Conservation (phyloP, 768 basidiomycete genomes). For the Amanita rubescens region DNA sequence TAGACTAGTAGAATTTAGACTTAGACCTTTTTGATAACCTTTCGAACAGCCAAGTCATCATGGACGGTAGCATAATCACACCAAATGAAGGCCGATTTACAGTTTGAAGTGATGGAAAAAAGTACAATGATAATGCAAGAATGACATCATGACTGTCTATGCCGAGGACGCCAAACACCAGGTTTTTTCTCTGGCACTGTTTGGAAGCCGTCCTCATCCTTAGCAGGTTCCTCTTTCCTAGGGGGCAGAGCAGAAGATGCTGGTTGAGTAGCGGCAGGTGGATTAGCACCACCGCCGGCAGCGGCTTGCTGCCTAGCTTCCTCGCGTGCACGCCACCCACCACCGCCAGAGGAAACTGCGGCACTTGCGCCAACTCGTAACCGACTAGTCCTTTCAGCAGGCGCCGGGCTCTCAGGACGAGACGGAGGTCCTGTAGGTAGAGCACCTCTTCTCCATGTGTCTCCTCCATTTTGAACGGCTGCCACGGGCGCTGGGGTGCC, state of each 20-base stretch:
- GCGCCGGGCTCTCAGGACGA: constrained; percentile 50
- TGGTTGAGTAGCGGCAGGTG: neutral
- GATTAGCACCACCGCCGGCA: neutral
- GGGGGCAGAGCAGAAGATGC: constrained; percentile 28
- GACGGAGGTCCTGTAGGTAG: constrained; percentile 29
- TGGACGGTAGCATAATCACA: neutral
- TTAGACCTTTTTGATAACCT: neutral
- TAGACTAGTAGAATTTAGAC: constrained; percentile 3
- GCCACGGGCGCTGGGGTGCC: neutral
- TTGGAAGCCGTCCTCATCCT: constrained; percentile 69
- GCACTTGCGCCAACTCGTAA: constrained; percentile 36
- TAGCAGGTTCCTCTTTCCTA: constrained; percentile 34
- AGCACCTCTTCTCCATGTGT: constrained; percentile 17
- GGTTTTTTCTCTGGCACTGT: constrained; percentile 36
- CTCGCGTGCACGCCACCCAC: constrained; percentile 56
- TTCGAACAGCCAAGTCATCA: neutral
- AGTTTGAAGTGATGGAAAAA: neutral
- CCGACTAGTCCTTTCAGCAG: constrained; percentile 30
- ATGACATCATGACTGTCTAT: neutral
- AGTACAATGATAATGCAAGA: neutral
- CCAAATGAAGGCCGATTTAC: neutral
- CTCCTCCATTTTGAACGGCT: neutral
- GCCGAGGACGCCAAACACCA: constrained; percentile 3
- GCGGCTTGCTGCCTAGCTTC: constrained; percentile 32
- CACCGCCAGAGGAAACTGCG: too few relatives aligned